Percentiles rank a stretch among this genome's conserved stretches.
Evolutionary conservation across 176 grass and related monocot genomes (phyloP).

Genomic region (Stipa capillata): DNA sequence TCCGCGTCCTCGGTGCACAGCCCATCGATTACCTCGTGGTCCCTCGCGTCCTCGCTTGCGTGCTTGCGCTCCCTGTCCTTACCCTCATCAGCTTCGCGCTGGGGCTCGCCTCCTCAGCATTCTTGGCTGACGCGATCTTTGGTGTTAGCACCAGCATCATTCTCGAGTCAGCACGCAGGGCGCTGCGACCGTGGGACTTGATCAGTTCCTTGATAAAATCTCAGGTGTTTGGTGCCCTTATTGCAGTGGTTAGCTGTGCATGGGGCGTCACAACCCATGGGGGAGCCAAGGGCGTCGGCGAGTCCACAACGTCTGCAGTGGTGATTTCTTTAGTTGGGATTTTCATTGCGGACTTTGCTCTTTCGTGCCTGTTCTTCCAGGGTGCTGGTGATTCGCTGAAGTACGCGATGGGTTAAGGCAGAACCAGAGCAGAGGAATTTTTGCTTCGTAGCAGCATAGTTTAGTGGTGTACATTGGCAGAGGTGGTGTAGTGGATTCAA

Average conservation of each 20-base stretch:
- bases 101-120: conserved; percentile 74
- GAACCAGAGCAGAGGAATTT: neutral
- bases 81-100: conserved; percentile 80
- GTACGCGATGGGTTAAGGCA: conserved; percentile 71
- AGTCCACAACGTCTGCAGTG: conserved; percentile 91
- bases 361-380: conserved; percentile 86
- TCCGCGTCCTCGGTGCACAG: conserved; percentile 75
- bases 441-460: conserved; percentile 11
- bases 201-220: conserved; percentile 91
- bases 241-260: conserved; percentile 84
- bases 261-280: conserved; percentile 93
- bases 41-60: conserved; percentile 81
- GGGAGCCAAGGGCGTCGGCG: conserved; percentile 89
- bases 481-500: conserved; percentile 9
- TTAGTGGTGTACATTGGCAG: conserved; percentile 25
- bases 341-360: conserved; percentile 77
- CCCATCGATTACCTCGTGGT: conserved; percentile 90
- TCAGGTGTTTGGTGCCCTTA: conserved; percentile 84
- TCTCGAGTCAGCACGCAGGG: conserved; percentile 82
- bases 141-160: conserved; percentile 95
- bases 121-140: conserved; percentile 82
- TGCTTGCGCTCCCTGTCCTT: conserved; percentile 72
- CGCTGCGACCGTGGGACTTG: conserved; percentile 88
- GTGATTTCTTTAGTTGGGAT: conserved; percentile 84
- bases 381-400: conserved; percentile 94